phyloP scores from a whole-genome alignment of 2,329 filamentous ascomycete species.

The Coniochaeta sp. region DNA sequence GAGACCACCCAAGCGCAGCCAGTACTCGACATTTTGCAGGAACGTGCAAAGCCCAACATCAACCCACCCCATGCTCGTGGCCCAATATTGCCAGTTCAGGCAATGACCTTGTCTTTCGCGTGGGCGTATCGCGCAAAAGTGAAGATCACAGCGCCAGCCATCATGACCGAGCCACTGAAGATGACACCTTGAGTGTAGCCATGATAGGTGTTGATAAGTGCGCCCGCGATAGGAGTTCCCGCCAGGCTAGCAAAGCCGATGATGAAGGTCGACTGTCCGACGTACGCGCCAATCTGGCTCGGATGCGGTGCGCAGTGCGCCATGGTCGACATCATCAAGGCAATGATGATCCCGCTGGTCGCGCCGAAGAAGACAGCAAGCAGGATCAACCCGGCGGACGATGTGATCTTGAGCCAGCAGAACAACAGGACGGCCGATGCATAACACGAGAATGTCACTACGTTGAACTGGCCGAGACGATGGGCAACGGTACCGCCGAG shows the following conservation, averaged over 20 bases:
- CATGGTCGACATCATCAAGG: slow-evolving; percentile 8
- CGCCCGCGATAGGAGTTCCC: slow-evolving; percentile 17
- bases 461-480: slow-evolving; percentile 37
- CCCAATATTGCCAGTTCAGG: neutral
- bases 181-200: slow-evolving; percentile 5
- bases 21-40: no score
- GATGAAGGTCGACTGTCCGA: slow-evolving; percentile 7
- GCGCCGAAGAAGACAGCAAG: slow-evolving; percentile 5
- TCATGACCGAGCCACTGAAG: neutral
- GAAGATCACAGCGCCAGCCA: slow-evolving; percentile 6
- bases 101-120: slow-evolving; percentile 4
- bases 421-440: slow-evolving; percentile 4
- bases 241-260: slow-evolving; percentile 14
- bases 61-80: no score
- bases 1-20: no score
- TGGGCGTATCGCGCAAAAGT: slow-evolving; percentile 2
- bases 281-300: slow-evolving; percentile 8
- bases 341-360: slow-evolving; percentile 7
- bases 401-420: slow-evolving; percentile 6
- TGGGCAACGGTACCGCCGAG: slow-evolving; percentile 47
- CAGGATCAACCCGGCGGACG: slow-evolving; percentile 5
- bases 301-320: slow-evolving; percentile 7
- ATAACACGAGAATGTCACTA: slow-evolving; percentile 25
- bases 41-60: no score
- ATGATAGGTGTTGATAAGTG: slow-evolving; percentile 10